These are phyloP conservation scores for Pezicula rhizophila DNA, from an alignment of 2,329 filamentous ascomycete species.

Conservation along the genomic window DNA sequence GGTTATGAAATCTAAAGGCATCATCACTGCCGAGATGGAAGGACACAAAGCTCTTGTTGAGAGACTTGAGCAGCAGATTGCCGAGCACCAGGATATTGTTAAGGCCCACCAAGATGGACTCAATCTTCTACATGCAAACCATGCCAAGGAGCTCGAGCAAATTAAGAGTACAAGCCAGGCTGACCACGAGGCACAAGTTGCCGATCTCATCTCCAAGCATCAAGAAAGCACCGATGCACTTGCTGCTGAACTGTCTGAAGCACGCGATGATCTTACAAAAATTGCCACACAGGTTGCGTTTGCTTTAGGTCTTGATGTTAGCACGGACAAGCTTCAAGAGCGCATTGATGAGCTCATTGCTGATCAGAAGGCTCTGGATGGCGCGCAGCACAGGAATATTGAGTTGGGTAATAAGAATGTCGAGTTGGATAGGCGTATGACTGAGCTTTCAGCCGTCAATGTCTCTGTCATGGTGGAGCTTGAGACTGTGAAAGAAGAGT, in stretches of 20 bases:
- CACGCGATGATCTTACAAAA: constrained; percentile 60
- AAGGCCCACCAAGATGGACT: constrained; percentile 48
- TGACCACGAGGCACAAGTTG: constrained; percentile 51
- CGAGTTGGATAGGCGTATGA: constrained; percentile 50
- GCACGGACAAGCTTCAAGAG: constrained; percentile 61
- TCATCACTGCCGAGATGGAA: constrained; percentile 34
- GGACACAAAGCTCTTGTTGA: constrained; percentile 38
- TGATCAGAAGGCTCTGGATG: constrained; percentile 52
- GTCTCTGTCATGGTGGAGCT: constrained; percentile 56
- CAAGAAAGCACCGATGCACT: constrained; percentile 49
- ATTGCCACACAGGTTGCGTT: constrained; percentile 58
- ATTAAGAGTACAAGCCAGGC: constrained; percentile 44
- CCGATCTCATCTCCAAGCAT: constrained; percentile 54
- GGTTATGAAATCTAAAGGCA: constrained; percentile 52
- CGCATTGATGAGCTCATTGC: constrained; percentile 51
- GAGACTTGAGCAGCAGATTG: constrained; percentile 53
- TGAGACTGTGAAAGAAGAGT: constrained; percentile 49
- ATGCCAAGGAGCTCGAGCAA: constrained; percentile 43
- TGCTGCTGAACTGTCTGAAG: constrained; percentile 56
- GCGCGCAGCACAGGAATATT: constrained; percentile 51
- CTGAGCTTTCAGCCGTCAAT: constrained; percentile 51
- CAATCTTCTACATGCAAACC: constrained; percentile 41
- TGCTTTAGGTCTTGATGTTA: constrained; percentile 55
- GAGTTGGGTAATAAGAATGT: constrained; percentile 53
- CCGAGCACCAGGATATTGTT: constrained; percentile 52